phyloP scores from a whole-genome alignment of 2,329 filamentous ascomycete genomes.

The Neofusicoccum laricinum region DNA sequence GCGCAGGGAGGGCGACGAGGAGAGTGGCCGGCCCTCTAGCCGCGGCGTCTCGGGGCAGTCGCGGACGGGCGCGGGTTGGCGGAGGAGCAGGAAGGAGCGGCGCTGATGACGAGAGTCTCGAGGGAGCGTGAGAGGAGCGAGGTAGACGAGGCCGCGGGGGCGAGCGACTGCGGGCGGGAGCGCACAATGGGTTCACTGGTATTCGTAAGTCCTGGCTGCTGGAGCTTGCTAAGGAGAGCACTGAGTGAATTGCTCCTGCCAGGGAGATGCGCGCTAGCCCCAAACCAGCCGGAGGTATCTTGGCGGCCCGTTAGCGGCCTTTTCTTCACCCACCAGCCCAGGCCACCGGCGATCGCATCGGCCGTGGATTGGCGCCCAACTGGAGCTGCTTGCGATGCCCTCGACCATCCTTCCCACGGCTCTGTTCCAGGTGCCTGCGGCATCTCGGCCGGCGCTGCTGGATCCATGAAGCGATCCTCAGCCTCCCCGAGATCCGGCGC shows the following conservation, averaged over 20 bases:
- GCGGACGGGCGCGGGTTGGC: slow-evolving; percentile 16
- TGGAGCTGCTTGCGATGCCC: slow-evolving; percentile 1
- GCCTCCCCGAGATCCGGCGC: slow-evolving; percentile 13
- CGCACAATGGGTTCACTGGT: slow-evolving; percentile 8
- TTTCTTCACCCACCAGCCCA: neutral
- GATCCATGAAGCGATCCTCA: slow-evolving; percentile 4
- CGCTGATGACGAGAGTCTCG: neutral
- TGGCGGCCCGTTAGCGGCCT: neutral
- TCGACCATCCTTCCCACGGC: neutral
- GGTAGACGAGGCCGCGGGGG: slow-evolving; percentile 13
- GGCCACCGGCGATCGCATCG: neutral
- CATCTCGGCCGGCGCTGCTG: slow-evolving; percentile 3
- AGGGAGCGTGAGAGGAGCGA: slow-evolving; percentile 6
- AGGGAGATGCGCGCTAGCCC: neutral
- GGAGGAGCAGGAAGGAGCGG: slow-evolving; percentile 16
- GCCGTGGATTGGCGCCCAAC: slow-evolving; percentile 1
- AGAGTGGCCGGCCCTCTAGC: slow-evolving; percentile 24
- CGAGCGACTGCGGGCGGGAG: slow-evolving; percentile 9
- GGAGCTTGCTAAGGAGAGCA: slow-evolving; percentile 6
- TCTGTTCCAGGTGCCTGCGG: neutral
- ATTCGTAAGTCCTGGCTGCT: slow-evolving; percentile 7
- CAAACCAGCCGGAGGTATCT: neutral
- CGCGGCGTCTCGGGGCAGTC: slow-evolving; percentile 14
- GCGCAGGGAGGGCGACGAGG: slow-evolving; percentile 23
- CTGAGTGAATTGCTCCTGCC: neutral